Evolutionary conservation across 352 stramenopile genomes (phyloP).

Genomic region (Globisporangium acanthophoron): DNA sequence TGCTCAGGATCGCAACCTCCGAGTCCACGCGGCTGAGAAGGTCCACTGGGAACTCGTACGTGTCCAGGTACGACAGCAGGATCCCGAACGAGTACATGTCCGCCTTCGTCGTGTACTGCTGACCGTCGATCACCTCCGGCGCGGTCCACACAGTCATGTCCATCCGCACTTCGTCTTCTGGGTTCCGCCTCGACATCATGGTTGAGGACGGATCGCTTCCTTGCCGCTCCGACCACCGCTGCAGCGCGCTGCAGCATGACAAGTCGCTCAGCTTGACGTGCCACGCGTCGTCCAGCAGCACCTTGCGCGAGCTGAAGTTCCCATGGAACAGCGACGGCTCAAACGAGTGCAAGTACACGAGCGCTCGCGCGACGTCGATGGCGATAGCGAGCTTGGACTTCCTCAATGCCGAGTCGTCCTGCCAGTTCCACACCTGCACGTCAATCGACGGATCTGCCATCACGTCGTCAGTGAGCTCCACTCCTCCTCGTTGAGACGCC

Average conservation of each 20-base stretch:
- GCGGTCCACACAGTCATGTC: constrained; percentile 48
- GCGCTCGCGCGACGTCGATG: constrained; percentile 28
- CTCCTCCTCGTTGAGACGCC: constrained; percentile 5
- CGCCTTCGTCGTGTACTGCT: constrained; percentile 38
- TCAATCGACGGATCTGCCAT: background rate
- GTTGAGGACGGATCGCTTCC: background rate
- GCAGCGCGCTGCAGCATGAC: constrained; percentile 33
- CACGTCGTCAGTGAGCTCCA: background rate
- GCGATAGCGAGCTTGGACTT: constrained; percentile 39
- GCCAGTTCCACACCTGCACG: constrained; percentile 21
- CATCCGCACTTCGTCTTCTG: constrained; percentile 26
- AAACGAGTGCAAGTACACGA: constrained; percentile 48
- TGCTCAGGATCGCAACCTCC: constrained; percentile 34
- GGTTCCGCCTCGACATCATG: constrained; percentile 2
- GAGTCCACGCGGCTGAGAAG: constrained; percentile 32
- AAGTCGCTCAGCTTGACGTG: constrained; percentile 39
- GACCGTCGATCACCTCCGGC: constrained; percentile 33
- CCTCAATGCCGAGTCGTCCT: constrained; percentile 13
- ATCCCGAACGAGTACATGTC: constrained; percentile 46
- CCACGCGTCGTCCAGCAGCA: constrained; percentile 34
- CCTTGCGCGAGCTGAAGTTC: constrained; percentile 37
- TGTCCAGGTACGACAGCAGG: constrained; percentile 28
- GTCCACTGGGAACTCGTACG: constrained; percentile 32
- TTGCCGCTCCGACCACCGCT: constrained; percentile 29
- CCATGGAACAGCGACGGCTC: constrained; percentile 30